Evolutionary conservation across 2,329 filamentous ascomycete species (phyloP), one percentile per base, ranked within the genome.

Genomic region (Colletotrichum zoysiae): DNA sequence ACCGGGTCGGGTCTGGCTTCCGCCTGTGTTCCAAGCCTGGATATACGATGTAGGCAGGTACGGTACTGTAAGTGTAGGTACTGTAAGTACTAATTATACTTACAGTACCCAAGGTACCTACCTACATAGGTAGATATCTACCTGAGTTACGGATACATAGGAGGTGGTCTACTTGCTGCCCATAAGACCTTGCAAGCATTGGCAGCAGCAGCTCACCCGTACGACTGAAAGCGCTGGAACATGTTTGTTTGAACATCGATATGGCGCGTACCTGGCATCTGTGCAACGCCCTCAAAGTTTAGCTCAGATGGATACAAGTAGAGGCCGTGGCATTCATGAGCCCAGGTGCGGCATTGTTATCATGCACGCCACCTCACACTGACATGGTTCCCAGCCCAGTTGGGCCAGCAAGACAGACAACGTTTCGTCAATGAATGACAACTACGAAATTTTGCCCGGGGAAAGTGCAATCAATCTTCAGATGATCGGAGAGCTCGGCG

Each of bases 1-100:
- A 40, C 68, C 63, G 18, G 48, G 57, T 53, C 53, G 23, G 53
- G 38, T 66, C 35, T 38, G 35, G 53, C 8, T 58, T 44, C 44
- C 35, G 53, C 46, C 59, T 48, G 30, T 63, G 23, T 26, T 53
- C 35, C 60, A 20, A 33, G 35, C 16, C 16, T 33, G 60, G 35
- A 35, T 33, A 30, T 60, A 16, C 30, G 30, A 30, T 30, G 30
- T 30, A 30, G 30, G 4, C 4, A 30, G 30, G 30, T 30, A 4
- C 26, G 1, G 26, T 26, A 26, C n/a, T n/a, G n/a, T n/a, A n/a
- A n/a, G n/a, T n/a, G n/a, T 30, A 30, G 30, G 30, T 30, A 4
- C 26, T 26, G 26, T 26, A 26, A 26, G 26, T 26, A n/a, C n/a
- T n/a, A n/a, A n/a, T n/a, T n/a, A 26, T 26, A 26, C 26, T 26